phyloP scores from a whole-genome alignment of 768 basidiomycete genomes.

The Lenzites betulinus region DNA sequence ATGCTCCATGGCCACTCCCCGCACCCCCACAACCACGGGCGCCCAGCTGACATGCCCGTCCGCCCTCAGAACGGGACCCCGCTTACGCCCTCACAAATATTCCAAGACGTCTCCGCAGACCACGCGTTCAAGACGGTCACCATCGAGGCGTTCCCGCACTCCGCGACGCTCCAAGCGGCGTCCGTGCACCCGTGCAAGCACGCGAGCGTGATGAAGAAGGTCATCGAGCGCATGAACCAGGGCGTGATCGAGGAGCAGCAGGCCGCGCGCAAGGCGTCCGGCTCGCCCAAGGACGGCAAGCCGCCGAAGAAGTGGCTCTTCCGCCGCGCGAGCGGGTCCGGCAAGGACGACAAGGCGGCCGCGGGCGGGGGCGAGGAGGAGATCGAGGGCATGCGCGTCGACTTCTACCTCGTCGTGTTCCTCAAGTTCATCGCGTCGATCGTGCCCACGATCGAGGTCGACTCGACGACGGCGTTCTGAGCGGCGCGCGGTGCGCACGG shows the following conservation, averaged over 20 bases:
- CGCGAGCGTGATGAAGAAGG: constrained; percentile 99
- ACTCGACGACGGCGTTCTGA: constrained; percentile 71
- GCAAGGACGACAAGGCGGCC: constrained; percentile 51
- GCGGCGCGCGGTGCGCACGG: neutral
- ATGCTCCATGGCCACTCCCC: neutral
- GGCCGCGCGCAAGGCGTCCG: constrained; percentile 54
- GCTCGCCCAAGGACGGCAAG: constrained; percentile 40
- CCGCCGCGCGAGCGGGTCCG: constrained; percentile 61
- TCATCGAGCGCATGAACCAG: constrained; percentile 97
- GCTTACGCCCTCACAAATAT: constrained; percentile 86
- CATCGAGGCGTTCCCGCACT: constrained; percentile 98
- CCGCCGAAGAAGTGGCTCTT: constrained; percentile 79
- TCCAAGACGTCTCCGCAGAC: constrained; percentile 96
- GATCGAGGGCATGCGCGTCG: constrained; percentile 90
- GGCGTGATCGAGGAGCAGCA: constrained; percentile 83
- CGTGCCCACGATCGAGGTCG: constrained; percentile 98
- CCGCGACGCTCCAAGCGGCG: constrained; percentile 78
- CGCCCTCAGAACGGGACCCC: constrained; percentile 76
- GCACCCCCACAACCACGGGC: neutral
- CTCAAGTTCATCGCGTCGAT: constrained; percentile 99
- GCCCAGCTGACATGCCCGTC: neutral
- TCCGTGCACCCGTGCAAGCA: constrained; percentile 99
- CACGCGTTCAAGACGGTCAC: constrained; percentile 99
- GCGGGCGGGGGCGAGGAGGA: constrained; percentile 69
- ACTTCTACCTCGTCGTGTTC: constrained; percentile 98